Evolutionary conservation across 768 basidiomycete species (phyloP), one percentile per base, ranked within the genome.

Genomic region (Omphalotus guepiniiformis): DNA sequence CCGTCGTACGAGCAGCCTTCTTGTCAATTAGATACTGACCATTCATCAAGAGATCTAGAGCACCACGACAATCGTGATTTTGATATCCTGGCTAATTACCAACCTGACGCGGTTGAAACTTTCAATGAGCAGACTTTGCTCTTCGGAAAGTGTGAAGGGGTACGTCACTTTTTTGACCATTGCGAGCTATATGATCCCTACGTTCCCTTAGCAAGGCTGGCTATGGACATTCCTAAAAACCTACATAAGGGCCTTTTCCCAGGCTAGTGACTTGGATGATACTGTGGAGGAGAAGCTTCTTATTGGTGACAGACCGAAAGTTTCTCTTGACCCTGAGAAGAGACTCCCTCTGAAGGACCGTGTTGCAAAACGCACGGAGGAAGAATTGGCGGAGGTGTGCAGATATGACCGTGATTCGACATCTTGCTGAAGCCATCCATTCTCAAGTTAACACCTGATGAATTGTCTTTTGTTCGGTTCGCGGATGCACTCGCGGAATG

Each of bases 41-140:
- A 39, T 40, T 27, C 26, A 38, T 35, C 29, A 45, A 30, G 51
- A 30, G 16, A 55, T 51, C n/a, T 57, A 88, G 84, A 72, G 47
- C 87, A 93, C 53, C 74, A 83, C 47, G 93, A 95, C 63, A 94
- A 95, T 62, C 85, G 93, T 6, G 93, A 95, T 66, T 84, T 86
- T 55, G 72, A 74, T 30, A 82, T 93, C 39, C 66, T 94, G 21
- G 79, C 86, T 6, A 83, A 83, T 61, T 88, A 89, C 55, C 92
- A 94, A 56, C 87, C 88, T 0, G 67, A 59, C 34, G 63, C 60
- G 28, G 69, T 66, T 18, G 59, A 70, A 8, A 65, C 75, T 4
- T 74, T 92, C 47, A 74, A 83, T 53, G 68, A 80, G 42, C 88
- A 90, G 58, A 90, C 85, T 0, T 62, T 78, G 16, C 64, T 91